Evolutionary conservation across 768 basidiomycete species (phyloP).

Genomic region (Leccinum uliginosum): DNA sequence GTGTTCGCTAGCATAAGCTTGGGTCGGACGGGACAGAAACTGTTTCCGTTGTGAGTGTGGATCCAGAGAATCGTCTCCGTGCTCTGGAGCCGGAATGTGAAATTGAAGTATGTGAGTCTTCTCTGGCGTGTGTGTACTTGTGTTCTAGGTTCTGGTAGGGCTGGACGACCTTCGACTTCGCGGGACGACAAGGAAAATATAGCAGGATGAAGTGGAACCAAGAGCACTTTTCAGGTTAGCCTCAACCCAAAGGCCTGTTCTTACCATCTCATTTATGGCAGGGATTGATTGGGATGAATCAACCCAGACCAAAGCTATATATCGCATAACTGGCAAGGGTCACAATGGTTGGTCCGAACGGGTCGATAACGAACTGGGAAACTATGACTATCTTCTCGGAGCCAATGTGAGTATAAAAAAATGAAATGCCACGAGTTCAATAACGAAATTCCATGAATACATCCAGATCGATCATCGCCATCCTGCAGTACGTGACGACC

Average conservation of each 20-base stretch:
- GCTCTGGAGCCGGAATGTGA: slow-evolving; percentile 53
- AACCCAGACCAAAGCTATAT: slow-evolving; percentile 60
- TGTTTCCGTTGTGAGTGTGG: slow-evolving; percentile 67
- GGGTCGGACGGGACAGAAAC: slow-evolving; percentile 76
- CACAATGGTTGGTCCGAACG: slow-evolving; percentile 77
- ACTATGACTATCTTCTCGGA: slow-evolving; percentile 82
- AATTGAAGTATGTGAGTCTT: slow-evolving; percentile 52
- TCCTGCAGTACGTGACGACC: slow-evolving; percentile 71
- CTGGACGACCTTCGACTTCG: slow-evolving; percentile 85
- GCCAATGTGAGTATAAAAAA: slow-evolving; percentile 47
- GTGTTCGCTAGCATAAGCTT: slow-evolving; percentile 60
- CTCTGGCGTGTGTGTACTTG: neutral
- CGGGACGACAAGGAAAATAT: slow-evolving; percentile 75
- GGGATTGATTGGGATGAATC: slow-evolving; percentile 85
- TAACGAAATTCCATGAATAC: slow-evolving; percentile 9
- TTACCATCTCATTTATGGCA: slow-evolving; percentile 19
- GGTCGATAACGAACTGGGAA: slow-evolving; percentile 83
- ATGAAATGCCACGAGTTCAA: neutral
- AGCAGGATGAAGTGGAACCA: slow-evolving; percentile 69
- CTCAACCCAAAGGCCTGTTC: neutral
- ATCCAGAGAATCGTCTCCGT: slow-evolving; percentile 61
- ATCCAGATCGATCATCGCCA: slow-evolving; percentile 78
- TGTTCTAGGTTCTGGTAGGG: slow-evolving; percentile 40
- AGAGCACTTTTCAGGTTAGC: slow-evolving; percentile 72
- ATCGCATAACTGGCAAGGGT: slow-evolving; percentile 60